Base-by-base conservation (phyloP, 2,329 filamentous ascomycete genomes). In the Leptographium radiaticola region DNA sequence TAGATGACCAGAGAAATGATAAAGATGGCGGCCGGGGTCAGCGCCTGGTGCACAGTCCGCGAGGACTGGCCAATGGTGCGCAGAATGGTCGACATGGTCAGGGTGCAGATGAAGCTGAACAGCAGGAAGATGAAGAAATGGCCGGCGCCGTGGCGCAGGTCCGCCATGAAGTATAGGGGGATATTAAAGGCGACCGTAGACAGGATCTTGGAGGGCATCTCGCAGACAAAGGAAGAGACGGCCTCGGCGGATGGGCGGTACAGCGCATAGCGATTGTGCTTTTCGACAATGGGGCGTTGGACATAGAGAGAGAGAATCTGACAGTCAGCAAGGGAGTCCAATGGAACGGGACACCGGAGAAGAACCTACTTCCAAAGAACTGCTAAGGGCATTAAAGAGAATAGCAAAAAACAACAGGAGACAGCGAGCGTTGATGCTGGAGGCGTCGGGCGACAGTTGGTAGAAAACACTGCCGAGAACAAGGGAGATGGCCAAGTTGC, bases 181-280 rank as follows among this genome's bases (percentile, higher is more conserved):
- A 90, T 53, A 64, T 95, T 94, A 74, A 94, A 95, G 6, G 79
- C 69, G 58, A 93, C 75, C 1, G 80, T 70, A 60, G 89, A 89
- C n/a, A 70, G 42, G 10, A 94, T 68, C 67, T 93, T 95, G 68
- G 87, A 87, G 0, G 90, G 90, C 68, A 94, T 70, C 60, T 96
- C 90, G 57, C 81, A 86, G 34, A 95, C 68, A 83, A 94, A 93
- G 7, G 87, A 93, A 0, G 87, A 81, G 56, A 88, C 76, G 15
- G 89, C 87, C 73, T 96, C 89, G 16, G 89, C 86, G 13, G 86
- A 89, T 0, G 90, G 89, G 62, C 94, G 89, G 62, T 95, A 95
- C n/a, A 95, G 75, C n/a, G 89, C 89, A 65, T 95, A 95, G 56
- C 86, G 81, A 53, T 77, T 72, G 61, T 96, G 90, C 66, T 95